These are phyloP conservation scores for Colletotrichum chlorophyti DNA, from an alignment of 2,329 filamentous ascomycete species.

Conservation along the genomic window DNA sequence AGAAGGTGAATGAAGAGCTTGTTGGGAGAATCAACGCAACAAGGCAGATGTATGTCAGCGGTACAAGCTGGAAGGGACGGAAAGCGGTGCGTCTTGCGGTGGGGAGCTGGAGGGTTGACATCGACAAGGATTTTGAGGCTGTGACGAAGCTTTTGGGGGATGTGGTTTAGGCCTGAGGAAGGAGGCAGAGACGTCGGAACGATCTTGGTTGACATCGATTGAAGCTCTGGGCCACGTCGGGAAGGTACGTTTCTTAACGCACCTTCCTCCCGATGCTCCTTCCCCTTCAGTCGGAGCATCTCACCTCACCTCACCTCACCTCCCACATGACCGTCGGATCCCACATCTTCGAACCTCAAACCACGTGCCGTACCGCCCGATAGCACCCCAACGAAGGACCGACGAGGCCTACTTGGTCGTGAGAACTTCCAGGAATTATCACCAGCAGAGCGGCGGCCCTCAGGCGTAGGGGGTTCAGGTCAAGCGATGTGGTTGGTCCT, in stretches of 20 bases:
- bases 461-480: background rate
- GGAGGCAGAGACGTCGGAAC: background rate
- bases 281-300: too few species aligned
- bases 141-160: constrained; percentile 67
- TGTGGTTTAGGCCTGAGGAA: constrained; percentile 43
- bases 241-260: background rate
- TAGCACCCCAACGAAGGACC: background rate
- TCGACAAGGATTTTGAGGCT: constrained; percentile 69
- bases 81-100: constrained; percentile 85
- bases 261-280: background rate
- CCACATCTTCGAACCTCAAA: background rate
- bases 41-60: constrained; percentile 81
- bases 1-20: constrained; percentile 68
- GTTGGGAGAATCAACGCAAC: constrained; percentile 76
- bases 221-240: too few species aligned
- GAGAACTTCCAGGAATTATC: background rate
- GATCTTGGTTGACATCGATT: background rate
- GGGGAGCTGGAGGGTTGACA: constrained; percentile 81
- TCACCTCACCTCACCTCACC: background rate
- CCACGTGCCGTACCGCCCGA: background rate
- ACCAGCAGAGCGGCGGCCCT: background rate
- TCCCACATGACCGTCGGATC: background rate
- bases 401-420: background rate
- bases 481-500: background rate
- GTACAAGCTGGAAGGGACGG: constrained; percentile 77